Base-by-base conservation (phyloP, 2,329 filamentous ascomycete species). In the Aspergillus pseudoterreus region DNA sequence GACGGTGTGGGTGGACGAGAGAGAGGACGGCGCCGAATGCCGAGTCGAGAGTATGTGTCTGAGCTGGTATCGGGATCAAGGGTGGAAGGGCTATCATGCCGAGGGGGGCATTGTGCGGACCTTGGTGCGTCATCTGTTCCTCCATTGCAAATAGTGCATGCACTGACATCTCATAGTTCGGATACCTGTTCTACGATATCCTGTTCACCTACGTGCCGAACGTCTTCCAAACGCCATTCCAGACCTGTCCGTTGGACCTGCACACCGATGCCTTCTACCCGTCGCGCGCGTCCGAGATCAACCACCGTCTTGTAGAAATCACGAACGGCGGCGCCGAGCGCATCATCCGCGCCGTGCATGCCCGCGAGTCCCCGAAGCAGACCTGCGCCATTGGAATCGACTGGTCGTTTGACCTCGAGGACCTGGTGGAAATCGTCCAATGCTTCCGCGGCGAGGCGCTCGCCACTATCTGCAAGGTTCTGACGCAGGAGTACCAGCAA, bases 31-130 rank as follows among this genome's bases (percentile, higher is more conserved):
- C 8, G 80, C 81, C 17, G 87, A 94, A 69, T 95, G 92, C 69
- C 86, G 84, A 48, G 94, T 99, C 11, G 94, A 99, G 73, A 87
- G 83, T 50, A 96, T 99, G 91, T 96, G 92, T 67, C 78, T 99
- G 35, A 91, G 85, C 42, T 83, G 87, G 75, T 97, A 97, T 70
- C 85, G 89, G 30, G 78, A 80, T 9, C 78, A 87, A 47, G 92
- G 92, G 2, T 97, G 90, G 86, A 96, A 96, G 69, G 94, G 94
- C 10, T 96, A 92, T 65, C 94, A 99, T 71, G 84, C 87, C 15
- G 94, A 99, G 76, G 90, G 91, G 32, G 89, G 92, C 2, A 92
- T 97, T 60, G 75, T 97, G 6, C 85, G 91, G n/a, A 99, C 94
- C 0, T 77, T 99, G 6, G 73, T 75, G 60, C 53, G 64, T 51